Percentiles rank a stretch among this genome's conserved stretches.
phyloP scores from a whole-genome alignment of 2,329 filamentous ascomycete genomes.

The Beauveria rudraprayagi region DNA sequence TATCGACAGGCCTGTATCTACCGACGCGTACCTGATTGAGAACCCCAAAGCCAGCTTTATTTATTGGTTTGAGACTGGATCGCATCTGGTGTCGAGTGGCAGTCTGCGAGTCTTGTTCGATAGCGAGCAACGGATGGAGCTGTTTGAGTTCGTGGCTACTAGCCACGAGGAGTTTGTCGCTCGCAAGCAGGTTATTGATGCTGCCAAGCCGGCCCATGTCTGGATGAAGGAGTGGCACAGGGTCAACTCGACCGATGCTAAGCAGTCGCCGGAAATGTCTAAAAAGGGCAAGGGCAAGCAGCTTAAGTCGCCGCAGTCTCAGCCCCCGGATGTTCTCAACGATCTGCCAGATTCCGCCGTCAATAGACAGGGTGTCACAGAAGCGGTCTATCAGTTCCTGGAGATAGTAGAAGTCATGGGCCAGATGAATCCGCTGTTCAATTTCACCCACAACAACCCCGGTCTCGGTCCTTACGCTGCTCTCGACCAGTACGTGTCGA shows the following conservation, averaged over 20 bases:
- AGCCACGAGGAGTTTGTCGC: constrained; percentile 79
- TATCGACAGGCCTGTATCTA: constrained; percentile 47
- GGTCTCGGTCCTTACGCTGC: constrained; percentile 48
- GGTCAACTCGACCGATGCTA: constrained; percentile 48
- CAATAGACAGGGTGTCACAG: constrained; percentile 52
- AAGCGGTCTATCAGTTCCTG: constrained; percentile 55
- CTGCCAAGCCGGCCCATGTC: constrained; percentile 52
- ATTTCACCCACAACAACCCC: constrained; percentile 47
- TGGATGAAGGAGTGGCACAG: constrained; percentile 60
- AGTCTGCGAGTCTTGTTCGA: constrained; percentile 74
- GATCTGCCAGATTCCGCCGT: constrained; percentile 52
- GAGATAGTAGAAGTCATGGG: constrained; percentile 61
- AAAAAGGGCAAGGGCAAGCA: constrained; percentile 55
- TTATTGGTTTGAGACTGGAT: constrained; percentile 80
- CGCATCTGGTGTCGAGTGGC: constrained; percentile 72
- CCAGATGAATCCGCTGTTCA: constrained; percentile 58
- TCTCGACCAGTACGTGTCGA: constrained; percentile 51
- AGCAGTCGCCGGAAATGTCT: constrained; percentile 57
- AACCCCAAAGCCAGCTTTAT: constrained; percentile 72
- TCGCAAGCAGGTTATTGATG: constrained; percentile 54
- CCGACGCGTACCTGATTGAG: constrained; percentile 65
- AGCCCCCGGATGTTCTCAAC: constrained; percentile 49
- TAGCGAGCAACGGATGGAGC: constrained; percentile 68
- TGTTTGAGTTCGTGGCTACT: constrained; percentile 72
- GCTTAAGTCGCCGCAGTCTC: constrained; percentile 50